Evolutionary conservation across 2,329 filamentous ascomycete species (phyloP), one percentile per base, ranked within the genome.

Genomic region (Alternaria solani): DNA sequence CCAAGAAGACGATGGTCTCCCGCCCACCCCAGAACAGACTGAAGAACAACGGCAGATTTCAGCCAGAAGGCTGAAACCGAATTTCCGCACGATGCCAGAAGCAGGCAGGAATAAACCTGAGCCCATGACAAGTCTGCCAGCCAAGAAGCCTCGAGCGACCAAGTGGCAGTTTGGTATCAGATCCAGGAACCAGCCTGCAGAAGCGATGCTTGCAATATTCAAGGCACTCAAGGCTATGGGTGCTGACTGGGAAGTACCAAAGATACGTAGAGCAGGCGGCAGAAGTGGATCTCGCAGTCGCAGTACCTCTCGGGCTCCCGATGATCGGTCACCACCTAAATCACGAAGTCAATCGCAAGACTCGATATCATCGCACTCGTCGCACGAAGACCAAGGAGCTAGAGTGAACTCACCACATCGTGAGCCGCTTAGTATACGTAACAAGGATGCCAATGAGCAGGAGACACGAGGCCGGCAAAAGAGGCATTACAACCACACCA

Each of bases 161-260:
- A 92, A 94, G 67, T 99, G 95, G 95, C 95, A 99, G 77, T 99
- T 99, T 75, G 95, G 95, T 57, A 99, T 99, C 63, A 88, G 95
- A 38, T 97, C 93, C 46, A 89, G 95, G 49, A 99, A 98, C 73
- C 91, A 93, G 57, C 95, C 95, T 0, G 93, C 94, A 71, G 95
- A 99, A 78, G 95, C 95, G 0, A 91, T 99, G 78, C 83, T 96
- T 26, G 97, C 94, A 72, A 95, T 99, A 57, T 97, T 97, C 83
- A 93, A 94, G 77, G 94, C 95, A 0, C 83, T 99, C 43, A 85
- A 89, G 62, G 94, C 94, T 67, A 89, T 97, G 72, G 94, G 93
- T 32, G 95, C 94, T 12, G 89, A 93, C 51, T 98, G 96, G 90
- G 88, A 96, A 69, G 82, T 86, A 12, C 81, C 84, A 5, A 78